Conservation (phyloP, 495 filamentous ascomycete genomes). For the Hypoxylon perforatum region DNA sequence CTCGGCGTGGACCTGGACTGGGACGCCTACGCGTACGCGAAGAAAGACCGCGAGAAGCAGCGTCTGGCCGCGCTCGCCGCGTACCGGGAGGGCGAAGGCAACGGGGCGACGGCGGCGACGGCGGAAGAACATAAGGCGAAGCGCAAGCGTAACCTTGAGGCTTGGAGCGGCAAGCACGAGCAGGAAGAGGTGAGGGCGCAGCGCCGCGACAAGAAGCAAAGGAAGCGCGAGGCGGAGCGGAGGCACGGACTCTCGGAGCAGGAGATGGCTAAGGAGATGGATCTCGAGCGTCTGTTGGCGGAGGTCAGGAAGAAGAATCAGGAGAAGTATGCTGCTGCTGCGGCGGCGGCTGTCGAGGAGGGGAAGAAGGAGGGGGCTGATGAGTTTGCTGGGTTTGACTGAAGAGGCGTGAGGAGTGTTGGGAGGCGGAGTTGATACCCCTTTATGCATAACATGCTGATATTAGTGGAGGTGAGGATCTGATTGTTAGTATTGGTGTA, state of each 20-base stretch:
- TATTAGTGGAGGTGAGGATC: no score
- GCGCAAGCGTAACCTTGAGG: slow-evolving; percentile 67
- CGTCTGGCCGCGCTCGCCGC: slow-evolving; percentile 60
- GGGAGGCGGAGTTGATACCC: slow-evolving; percentile 29
- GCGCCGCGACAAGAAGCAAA: slow-evolving; percentile 79
- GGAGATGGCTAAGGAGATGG: slow-evolving; percentile 73
- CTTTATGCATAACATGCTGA: neutral
- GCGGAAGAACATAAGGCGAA: slow-evolving; percentile 66
- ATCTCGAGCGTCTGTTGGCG: slow-evolving; percentile 79
- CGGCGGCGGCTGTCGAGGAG: slow-evolving; percentile 34
- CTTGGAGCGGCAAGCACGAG: slow-evolving; percentile 89
- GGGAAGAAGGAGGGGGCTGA: slow-evolving; percentile 37
- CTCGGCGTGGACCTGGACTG: slow-evolving; percentile 71
- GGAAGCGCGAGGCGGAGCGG: slow-evolving; percentile 75
- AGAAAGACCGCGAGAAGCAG: slow-evolving; percentile 79
- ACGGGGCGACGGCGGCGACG: slow-evolving; percentile 63
- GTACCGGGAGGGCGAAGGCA: slow-evolving; percentile 35
- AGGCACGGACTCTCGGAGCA: slow-evolving; percentile 76
- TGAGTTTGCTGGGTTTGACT: slow-evolving; percentile 60
- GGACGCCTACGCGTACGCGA: slow-evolving; percentile 73
- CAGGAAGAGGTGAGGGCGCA: slow-evolving; percentile 70
- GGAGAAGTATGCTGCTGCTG: slow-evolving; percentile 54
- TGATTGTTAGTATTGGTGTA: no score
- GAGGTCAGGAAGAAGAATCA: slow-evolving; percentile 69
- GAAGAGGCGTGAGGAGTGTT: neutral